Conservation (phyloP, 2,329 filamentous ascomycete species). For the Epichloe scottii region DNA sequence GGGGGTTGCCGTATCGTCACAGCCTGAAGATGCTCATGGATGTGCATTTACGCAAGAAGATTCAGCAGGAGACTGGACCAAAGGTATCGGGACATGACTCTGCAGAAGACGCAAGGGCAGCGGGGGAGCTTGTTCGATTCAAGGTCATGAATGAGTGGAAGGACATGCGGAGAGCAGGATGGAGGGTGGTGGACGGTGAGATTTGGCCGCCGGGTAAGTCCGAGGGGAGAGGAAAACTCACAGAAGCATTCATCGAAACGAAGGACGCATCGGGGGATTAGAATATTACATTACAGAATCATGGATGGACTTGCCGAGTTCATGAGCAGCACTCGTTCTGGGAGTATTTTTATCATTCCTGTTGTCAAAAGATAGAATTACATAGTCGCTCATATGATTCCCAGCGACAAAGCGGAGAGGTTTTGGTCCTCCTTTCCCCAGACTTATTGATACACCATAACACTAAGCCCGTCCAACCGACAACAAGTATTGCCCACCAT, state of each 20-base stretch:
- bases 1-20: conserved; percentile 63
- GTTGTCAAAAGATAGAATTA: conserved; percentile 21
- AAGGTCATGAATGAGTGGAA: conserved; percentile 62
- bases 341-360: background rate
- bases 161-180: conserved; percentile 52
- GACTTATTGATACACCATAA: conserved; percentile 7
- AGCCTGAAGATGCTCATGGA: conserved; percentile 65
- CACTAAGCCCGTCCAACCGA: conserved; percentile 33
- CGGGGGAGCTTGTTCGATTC: conserved; percentile 70
- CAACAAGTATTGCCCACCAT: conserved; percentile 39
- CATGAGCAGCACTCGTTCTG: background rate
- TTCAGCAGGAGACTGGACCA: conserved; percentile 54
- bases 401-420: conserved; percentile 9
- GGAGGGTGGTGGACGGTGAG: conserved; percentile 42
- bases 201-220: conserved; percentile 26
- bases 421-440: background rate
- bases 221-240: conserved; percentile 15
- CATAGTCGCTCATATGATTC: conserved; percentile 17
- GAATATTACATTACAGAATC: background rate
- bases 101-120: conserved; percentile 78
- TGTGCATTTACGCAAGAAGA: conserved; percentile 57
- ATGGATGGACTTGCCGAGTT: background rate
- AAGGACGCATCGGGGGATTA: background rate
- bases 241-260: conserved; percentile 26
- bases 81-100: conserved; percentile 67